phyloP scores from a whole-genome alignment of 495 filamentous ascomycete genomes.

The Clohesyomyces aquaticus region DNA sequence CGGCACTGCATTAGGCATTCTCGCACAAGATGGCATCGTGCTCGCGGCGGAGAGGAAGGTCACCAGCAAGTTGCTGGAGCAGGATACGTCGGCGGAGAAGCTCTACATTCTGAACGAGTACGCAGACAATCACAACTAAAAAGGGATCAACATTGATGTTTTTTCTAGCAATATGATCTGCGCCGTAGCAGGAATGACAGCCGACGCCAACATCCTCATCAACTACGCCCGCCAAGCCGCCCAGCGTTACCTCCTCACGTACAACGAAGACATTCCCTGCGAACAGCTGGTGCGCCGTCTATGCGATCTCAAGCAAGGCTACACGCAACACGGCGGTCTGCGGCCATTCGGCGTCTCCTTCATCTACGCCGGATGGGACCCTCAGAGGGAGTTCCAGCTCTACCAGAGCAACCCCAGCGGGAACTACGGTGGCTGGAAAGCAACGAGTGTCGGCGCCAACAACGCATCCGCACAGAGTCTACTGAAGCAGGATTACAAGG shows the following conservation, averaged over 20 bases:
- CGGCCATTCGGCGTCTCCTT: slow-evolving; percentile 98
- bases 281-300: slow-evolving; percentile 96
- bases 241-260: slow-evolving; percentile 95
- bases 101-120: slow-evolving; percentile 99
- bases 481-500: slow-evolving; percentile 99
- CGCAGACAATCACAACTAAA: slow-evolving; percentile 46
- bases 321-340: slow-evolving; percentile 98
- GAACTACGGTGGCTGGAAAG: slow-evolving; percentile 99
- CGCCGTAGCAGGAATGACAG: slow-evolving; percentile 98
- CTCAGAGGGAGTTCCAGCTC: slow-evolving; percentile 93
- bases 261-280: slow-evolving; percentile 99
- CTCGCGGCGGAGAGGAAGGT: slow-evolving; percentile 99
- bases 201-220: slow-evolving; percentile 99
- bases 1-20: slow-evolving; percentile 92
- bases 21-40: slow-evolving; percentile 97
- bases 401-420: slow-evolving; percentile 99
- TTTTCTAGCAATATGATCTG: slow-evolving; percentile 94
- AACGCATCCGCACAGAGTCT: slow-evolving; percentile 97
- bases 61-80: slow-evolving; percentile 97
- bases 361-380: slow-evolving; percentile 98
- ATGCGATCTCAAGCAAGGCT: slow-evolving; percentile 98
- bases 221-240: slow-evolving; percentile 97
- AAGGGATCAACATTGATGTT: neutral
- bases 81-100: slow-evolving; percentile 99
- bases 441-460: slow-evolving; percentile 95